Evolutionary conservation across 2,329 filamentous ascomycete genomes (phyloP).

Genomic region (Fusarium newnesense): DNA sequence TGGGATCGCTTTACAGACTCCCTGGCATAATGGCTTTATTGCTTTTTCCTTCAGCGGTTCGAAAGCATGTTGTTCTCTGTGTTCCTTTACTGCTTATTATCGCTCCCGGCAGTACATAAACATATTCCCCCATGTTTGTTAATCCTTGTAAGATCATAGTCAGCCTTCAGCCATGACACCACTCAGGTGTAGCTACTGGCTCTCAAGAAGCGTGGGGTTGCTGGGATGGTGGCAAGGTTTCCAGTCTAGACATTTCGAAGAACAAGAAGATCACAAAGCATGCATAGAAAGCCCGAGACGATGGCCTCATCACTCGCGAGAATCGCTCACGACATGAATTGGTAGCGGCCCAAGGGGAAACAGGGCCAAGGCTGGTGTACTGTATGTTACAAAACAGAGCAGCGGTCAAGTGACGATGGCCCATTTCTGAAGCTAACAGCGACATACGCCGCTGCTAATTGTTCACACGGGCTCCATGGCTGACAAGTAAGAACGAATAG

Average conservation of each 20-base stretch:
- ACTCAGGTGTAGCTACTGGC: slow-evolving; percentile 34
- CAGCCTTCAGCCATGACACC: slow-evolving; percentile 40
- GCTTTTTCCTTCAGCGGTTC: slow-evolving; percentile 29
- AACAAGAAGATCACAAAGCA: slow-evolving; percentile 35
- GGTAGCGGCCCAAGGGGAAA: slow-evolving; percentile 37
- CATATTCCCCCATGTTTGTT: slow-evolving; percentile 12
- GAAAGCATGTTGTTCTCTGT: slow-evolving; percentile 22
- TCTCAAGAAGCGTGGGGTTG: slow-evolving; percentile 40
- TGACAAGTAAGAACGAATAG: slow-evolving; percentile 37
- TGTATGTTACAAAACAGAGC: slow-evolving; percentile 32
- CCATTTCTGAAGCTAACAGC: slow-evolving; percentile 37
- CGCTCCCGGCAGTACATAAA: slow-evolving; percentile 27
- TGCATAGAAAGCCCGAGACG: slow-evolving; percentile 29
- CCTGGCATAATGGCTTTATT: slow-evolving; percentile 25
- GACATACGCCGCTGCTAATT: slow-evolving; percentile 27
- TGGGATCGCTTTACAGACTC: slow-evolving; percentile 21
- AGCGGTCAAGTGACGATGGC: slow-evolving; percentile 43
- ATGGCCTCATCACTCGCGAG: slow-evolving; percentile 42
- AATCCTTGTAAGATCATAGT: slow-evolving; percentile 24
- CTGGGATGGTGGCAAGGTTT: slow-evolving; percentile 39
- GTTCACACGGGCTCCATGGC: slow-evolving; percentile 38
- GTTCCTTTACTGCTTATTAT: slow-evolving; percentile 25
- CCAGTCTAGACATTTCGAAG: slow-evolving; percentile 25
- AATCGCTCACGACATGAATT: slow-evolving; percentile 37
- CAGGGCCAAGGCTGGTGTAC: slow-evolving; percentile 15